A percentile compares a stretch with the other conserved stretches of the same genome.
Conservation (phyloP, 805 yeast species). For the Blastobotrys muscicola region DNA sequence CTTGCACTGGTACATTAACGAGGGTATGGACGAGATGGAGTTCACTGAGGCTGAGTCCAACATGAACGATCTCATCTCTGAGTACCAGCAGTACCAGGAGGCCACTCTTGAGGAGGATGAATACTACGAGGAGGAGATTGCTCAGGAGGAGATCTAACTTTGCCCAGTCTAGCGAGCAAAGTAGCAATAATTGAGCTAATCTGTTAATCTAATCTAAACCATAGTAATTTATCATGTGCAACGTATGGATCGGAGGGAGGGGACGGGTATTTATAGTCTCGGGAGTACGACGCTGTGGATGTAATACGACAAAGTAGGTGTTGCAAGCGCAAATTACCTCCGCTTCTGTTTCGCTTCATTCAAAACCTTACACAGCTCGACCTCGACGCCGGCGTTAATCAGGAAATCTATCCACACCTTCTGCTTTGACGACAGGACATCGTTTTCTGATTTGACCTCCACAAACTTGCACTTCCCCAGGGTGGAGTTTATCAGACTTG, state of each 20-base stretch:
- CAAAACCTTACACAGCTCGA: constrained; percentile 25
- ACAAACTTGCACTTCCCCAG: constrained; percentile 18
- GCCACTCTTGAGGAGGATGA: constrained; percentile 73
- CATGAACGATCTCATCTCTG: constrained; percentile 82
- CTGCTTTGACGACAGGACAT: constrained; percentile 30
- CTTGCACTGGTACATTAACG: constrained; percentile 93
- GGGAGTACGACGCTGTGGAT: too few species aligned
- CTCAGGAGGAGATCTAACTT: constrained; percentile 4
- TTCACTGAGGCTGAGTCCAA: constrained; percentile 91
- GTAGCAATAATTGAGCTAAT: too few species aligned
- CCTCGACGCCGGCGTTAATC: constrained; percentile 19
- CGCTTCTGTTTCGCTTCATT: not conserved
- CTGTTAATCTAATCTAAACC: too few species aligned
- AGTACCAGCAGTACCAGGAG: constrained; percentile 91
- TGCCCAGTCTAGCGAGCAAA: too few species aligned
- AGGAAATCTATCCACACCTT: constrained; percentile 29
- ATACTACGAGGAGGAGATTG: constrained; percentile 27
- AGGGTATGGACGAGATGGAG: constrained; percentile 96
- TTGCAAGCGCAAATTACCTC: too few species aligned
- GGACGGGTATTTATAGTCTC: too few species aligned
- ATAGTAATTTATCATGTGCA: not conserved
- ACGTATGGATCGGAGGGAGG: too few species aligned
- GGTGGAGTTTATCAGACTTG: constrained; percentile 11
- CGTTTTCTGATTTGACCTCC: constrained; percentile 31
- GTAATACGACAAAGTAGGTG: too few species aligned